Evolutionary conservation across 257 asterid genomes (phyloP).

Genomic region (Buddleja alternifolia): DNA sequence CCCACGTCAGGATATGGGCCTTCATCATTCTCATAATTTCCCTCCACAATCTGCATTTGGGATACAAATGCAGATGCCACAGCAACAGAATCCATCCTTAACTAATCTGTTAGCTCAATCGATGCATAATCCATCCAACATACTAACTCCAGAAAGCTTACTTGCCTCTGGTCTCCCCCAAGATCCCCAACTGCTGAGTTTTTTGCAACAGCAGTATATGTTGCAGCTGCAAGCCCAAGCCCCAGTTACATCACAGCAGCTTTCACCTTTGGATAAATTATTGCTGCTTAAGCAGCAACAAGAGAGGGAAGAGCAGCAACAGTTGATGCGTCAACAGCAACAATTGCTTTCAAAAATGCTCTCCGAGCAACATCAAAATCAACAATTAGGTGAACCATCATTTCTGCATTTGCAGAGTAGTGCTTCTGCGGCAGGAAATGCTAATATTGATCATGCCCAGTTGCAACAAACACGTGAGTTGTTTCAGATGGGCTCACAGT

Average conservation of each 20-base stretch:
- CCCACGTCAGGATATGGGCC: conserved; percentile 49
- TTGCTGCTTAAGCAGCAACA: conserved; percentile 60
- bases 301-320: conserved; percentile 53
- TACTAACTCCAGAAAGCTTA: conserved; percentile 48
- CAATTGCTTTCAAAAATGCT: conserved; percentile 56
- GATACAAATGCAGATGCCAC: conserved; percentile 53
- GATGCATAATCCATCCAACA: conserved; percentile 43
- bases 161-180: conserved; percentile 52
- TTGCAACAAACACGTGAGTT: conserved; percentile 44
- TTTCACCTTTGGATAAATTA: conserved; percentile 49
- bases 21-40: conserved; percentile 44
- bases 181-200: conserved; percentile 57
- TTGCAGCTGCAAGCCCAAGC: conserved; percentile 53
- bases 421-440: conserved; percentile 40
- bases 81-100: conserved; percentile 39
- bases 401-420: conserved; percentile 42
- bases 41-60: conserved; percentile 61
- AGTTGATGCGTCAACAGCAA: conserved; percentile 51
- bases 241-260: conserved; percentile 56
- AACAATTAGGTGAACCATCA: conserved; percentile 47
- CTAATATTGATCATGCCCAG: conserved; percentile 41
- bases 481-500: conserved; percentile 41
- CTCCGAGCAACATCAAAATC: conserved; percentile 47
- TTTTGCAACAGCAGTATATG: conserved; percentile 62
- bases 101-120: conserved; percentile 44